A percentile compares a stretch with the other conserved stretches of the same genome.
Evolutionary conservation across 2,329 filamentous ascomycete species (phyloP).

Genomic region (Penicillium sp.): DNA sequence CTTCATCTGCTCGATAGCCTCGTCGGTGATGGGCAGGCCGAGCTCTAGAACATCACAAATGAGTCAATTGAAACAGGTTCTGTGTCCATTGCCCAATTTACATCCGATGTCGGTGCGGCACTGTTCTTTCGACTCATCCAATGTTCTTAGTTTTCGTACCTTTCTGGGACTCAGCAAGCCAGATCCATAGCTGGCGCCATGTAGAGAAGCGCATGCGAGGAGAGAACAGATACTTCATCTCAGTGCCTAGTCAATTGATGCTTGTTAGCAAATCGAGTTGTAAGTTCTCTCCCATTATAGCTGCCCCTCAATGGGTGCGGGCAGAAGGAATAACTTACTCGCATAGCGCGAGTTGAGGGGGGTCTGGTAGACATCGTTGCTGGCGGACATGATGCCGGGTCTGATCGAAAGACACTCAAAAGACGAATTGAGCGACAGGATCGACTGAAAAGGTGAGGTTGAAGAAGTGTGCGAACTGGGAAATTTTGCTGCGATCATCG

Average conservation of each 20-base stretch:
- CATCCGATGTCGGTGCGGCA: conserved; percentile 20
- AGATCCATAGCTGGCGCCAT: conserved; percentile 85
- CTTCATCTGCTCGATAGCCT: conserved; percentile 77
- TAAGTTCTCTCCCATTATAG: conserved; percentile 11
- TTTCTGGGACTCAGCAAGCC: conserved; percentile 79
- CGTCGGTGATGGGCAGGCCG: conserved; percentile 71
- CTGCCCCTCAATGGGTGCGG: conserved; percentile 17
- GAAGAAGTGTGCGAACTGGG: conserved; percentile 29
- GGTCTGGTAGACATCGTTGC: conserved; percentile 65
- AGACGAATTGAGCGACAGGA: conserved; percentile 30
- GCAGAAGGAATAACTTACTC: conserved; percentile 47
- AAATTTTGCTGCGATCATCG: conserved; percentile 37
- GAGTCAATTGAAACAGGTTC: conserved; percentile 28
- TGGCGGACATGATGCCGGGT: conserved; percentile 42
- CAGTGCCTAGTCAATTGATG: conserved; percentile 46
- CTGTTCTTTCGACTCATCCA: conserved; percentile 9
- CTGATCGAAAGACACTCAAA: conserved; percentile 23
- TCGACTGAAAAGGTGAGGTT: conserved; percentile 15
- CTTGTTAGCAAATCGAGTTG: conserved; percentile 13
- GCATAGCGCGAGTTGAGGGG: conserved; percentile 73
- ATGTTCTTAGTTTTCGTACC: conserved; percentile 30
- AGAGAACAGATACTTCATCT: conserved; percentile 81
- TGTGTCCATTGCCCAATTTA: background rate
- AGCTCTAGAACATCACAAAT: conserved; percentile 57
- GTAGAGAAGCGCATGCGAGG: conserved; percentile 73